Percentiles rank a stretch among this genome's conserved stretches.
Evolutionary conservation across 768 basidiomycete species (phyloP).

Genomic region (Sporobolomyces phaffii): DNA sequence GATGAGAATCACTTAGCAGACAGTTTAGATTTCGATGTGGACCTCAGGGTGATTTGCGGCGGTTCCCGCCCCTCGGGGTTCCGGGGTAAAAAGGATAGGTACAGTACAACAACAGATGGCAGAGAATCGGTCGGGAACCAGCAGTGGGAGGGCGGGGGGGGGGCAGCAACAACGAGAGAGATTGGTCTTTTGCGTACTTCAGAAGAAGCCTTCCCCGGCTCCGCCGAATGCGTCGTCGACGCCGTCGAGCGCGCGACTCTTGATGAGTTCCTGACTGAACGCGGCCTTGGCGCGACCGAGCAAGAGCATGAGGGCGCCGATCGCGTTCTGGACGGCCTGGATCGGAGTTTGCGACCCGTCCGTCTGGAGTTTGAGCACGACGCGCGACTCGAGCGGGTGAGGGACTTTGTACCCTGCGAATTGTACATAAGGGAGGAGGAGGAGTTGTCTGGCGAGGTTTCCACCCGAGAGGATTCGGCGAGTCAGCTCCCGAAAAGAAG

Average conservation of each 20-base stretch:
- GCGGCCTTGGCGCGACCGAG: slow-evolving; percentile 46
- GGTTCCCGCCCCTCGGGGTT: no score
- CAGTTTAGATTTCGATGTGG: no score
- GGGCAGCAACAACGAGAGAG: no score
- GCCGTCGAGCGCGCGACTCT: slow-evolving; percentile 19
- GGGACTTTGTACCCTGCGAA: slow-evolving; percentile 99
- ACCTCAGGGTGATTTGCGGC: no score
- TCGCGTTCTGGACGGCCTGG: slow-evolving; percentile 69
- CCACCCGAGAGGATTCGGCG: no score
- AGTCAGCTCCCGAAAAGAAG: not conserved
- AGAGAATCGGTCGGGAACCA: not conserved
- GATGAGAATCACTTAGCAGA: no score
- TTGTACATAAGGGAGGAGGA: slow-evolving; percentile 75
- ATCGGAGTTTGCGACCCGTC: slow-evolving; percentile 79
- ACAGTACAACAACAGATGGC: not conserved
- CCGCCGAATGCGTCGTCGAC: slow-evolving; percentile 11
- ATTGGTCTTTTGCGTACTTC: no score
- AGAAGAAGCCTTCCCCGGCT: slow-evolving; percentile 26
- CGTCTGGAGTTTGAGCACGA: slow-evolving; percentile 91
- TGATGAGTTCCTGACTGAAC: slow-evolving; percentile 46
- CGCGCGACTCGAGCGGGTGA: slow-evolving; percentile 89
- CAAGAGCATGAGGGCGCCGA: slow-evolving; percentile 69
- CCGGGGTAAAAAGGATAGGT: no score
- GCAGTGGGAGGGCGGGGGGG: no score
- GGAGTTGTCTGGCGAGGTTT: slow-evolving; percentile 76